Conservation (phyloP, 352 stramenopile species). For the Pythium insidiosum region DNA sequence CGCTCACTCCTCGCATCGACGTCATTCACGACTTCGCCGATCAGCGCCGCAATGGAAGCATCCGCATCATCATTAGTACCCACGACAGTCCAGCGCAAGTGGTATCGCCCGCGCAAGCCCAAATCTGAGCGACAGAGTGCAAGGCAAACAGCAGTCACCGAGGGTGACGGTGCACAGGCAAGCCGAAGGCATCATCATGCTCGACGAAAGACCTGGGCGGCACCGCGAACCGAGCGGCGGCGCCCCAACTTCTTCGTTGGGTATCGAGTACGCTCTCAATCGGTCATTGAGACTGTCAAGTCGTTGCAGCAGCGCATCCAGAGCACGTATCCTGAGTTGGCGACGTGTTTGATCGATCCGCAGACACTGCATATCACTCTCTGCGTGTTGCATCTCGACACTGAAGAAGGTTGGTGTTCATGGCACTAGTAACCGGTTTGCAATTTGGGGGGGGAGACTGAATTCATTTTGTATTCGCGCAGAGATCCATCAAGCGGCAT, state of each 20-base stretch:
- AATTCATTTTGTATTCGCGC: background rate
- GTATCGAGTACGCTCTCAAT: conserved; percentile 20
- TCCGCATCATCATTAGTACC: too few species aligned
- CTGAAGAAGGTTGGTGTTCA: conserved; percentile 17
- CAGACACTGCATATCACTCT: conserved; percentile 39
- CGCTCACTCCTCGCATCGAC: too few species aligned
- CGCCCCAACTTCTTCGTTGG: conserved; percentile 42
- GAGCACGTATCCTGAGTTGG: conserved; percentile 14
- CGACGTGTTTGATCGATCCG: conserved; percentile 25
- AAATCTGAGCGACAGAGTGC: too few species aligned
- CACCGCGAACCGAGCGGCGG: background rate
- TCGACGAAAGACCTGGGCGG: background rate
- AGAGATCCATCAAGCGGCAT: conserved; percentile 4
- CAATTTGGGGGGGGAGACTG: background rate
- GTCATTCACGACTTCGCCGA: too few species aligned
- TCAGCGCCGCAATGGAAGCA: too few species aligned
- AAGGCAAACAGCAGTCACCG: background rate
- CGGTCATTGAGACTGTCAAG: conserved; percentile 13
- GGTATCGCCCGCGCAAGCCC: too few species aligned
- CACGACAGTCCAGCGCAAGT: too few species aligned
- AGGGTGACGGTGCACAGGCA: too few species aligned
- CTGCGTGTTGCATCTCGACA: conserved; percentile 22
- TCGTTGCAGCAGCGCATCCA: conserved; percentile 21
- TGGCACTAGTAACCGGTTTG: background rate
- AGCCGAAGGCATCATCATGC: background rate